phyloP scores from a whole-genome alignment of 2,329 filamentous ascomycete genomes.

The Monosporascus sp. region DNA sequence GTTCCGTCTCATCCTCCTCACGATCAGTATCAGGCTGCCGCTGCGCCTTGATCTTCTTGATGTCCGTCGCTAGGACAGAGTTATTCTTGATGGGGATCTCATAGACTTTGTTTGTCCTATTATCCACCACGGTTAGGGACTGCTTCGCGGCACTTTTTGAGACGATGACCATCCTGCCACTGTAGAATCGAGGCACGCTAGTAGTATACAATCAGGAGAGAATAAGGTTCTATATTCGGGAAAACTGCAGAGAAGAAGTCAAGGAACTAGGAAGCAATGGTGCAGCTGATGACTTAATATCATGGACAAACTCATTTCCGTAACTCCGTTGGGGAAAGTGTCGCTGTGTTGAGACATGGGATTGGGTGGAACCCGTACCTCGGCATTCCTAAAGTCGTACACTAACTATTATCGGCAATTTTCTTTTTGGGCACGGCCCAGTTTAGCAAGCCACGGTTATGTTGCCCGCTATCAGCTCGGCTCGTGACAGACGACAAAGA shows the following conservation, averaged over 20 bases:
- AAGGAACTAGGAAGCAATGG: neutral
- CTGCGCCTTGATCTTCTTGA: constrained; percentile 44
- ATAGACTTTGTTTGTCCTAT: constrained; percentile 43
- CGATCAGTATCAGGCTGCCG: constrained; percentile 27
- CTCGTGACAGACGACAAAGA: neutral
- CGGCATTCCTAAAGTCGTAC: neutral
- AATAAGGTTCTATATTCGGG: neutral
- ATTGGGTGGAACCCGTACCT: neutral
- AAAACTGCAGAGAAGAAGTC: neutral
- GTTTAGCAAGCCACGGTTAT: no score
- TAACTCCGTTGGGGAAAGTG: neutral
- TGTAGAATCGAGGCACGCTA: neutral
- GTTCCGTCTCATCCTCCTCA: constrained; percentile 40
- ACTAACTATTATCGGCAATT: neutral
- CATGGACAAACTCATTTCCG: neutral
- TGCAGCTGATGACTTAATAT: neutral
- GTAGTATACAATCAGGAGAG: neutral
- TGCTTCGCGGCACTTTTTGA: constrained; percentile 21
- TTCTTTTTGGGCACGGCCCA: neutral
- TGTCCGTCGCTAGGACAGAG: constrained; percentile 43
- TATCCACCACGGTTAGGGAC: constrained; percentile 41
- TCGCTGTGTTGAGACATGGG: neutral
- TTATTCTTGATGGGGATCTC: constrained; percentile 46
- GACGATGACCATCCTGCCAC: constrained; percentile 21
- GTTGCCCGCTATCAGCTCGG: neutral